Evolutionary conservation across 1,139 yeast genomes (phyloP).

Genomic region (Suzukiozyma palmioleophila): DNA sequence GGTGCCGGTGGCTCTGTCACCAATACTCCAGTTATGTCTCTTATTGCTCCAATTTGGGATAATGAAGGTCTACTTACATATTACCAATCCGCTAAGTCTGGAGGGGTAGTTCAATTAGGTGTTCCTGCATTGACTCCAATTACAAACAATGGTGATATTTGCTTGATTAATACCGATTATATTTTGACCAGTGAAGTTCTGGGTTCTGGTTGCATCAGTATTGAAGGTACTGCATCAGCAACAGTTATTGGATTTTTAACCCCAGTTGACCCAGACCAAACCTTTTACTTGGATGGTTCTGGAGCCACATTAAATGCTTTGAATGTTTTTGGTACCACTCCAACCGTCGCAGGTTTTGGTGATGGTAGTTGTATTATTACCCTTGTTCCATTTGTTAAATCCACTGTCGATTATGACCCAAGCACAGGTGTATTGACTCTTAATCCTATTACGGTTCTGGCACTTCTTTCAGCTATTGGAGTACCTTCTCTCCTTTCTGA

Average conservation of each 20-base stretch:
- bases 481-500: slow-evolving; percentile 15
- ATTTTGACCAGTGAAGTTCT: slow-evolving; percentile 16
- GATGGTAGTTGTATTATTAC: slow-evolving; percentile 23
- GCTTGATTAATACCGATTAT: slow-evolving; percentile 19
- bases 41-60: slow-evolving; percentile 19
- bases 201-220: slow-evolving; percentile 25
- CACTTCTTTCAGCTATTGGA: slow-evolving; percentile 26
- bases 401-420: slow-evolving; percentile 12
- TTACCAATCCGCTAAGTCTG: slow-evolving; percentile 16
- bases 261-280: slow-evolving; percentile 11
- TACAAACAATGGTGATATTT: slow-evolving; percentile 22
- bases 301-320: slow-evolving; percentile 13
- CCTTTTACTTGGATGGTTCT: slow-evolving; percentile 12
- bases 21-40: slow-evolving; percentile 16
- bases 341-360: slow-evolving; percentile 27
- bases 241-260: slow-evolving; percentile 10
- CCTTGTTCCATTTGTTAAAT: slow-evolving; percentile 14
- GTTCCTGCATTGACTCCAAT: slow-evolving; percentile 13
- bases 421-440: slow-evolving; percentile 20
- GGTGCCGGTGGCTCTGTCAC: slow-evolving; percentile 19
- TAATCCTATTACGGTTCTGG: too few relatives aligned
- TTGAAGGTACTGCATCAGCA: slow-evolving; percentile 16
- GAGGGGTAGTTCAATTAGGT: slow-evolving; percentile 21
- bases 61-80: slow-evolving; percentile 26
- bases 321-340: slow-evolving; percentile 12